Evolutionary conservation across 768 basidiomycete genomes (phyloP).

Genomic region (Psilocybe cyanescens): DNA sequence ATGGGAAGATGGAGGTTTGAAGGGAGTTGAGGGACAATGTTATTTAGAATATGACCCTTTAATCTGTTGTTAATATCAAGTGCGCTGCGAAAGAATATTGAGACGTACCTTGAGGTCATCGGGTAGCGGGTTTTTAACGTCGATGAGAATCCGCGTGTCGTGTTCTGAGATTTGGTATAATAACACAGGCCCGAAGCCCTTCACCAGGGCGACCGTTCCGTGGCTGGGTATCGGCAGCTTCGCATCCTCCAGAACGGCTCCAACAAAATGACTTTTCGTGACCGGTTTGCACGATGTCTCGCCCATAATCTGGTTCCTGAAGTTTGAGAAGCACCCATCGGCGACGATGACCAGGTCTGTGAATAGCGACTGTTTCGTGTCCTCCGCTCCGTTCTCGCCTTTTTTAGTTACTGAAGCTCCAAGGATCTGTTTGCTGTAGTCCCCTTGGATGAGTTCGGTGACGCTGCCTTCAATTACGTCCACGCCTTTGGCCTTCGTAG

Average conservation of each 20-base stretch:
- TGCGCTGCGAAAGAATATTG: background rate
- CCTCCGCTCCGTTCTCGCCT: conserved; percentile 23
- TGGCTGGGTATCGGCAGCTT: conserved; percentile 73
- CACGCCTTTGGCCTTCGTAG: conserved; percentile 61
- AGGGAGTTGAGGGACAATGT: conserved; percentile 86
- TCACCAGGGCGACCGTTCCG: conserved; percentile 84
- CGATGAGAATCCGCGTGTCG: conserved; percentile 93
- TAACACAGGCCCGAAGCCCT: conserved; percentile 85
- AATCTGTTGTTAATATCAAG: conserved; percentile 2
- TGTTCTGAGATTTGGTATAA: conserved; percentile 89
- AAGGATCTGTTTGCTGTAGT: conserved; percentile 50
- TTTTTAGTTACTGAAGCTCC: conserved; percentile 69
- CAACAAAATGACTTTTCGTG: conserved; percentile 82
- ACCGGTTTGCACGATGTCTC: conserved; percentile 48
- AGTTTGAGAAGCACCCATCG: conserved; percentile 96
- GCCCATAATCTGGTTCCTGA: conserved; percentile 73
- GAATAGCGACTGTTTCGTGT: conserved; percentile 51
- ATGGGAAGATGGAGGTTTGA: conserved; percentile 67
- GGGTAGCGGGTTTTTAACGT: conserved; percentile 85
- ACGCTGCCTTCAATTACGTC: conserved; percentile 87
- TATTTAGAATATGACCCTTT: conserved; percentile 69
- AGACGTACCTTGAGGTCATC: conserved; percentile 72
- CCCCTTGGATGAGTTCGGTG: conserved; percentile 70
- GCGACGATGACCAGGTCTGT: conserved; percentile 87
- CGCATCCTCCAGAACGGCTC: conserved; percentile 80